Base-by-base conservation (phyloP, 1,284 basidiomycete species). In the Cryptococcus sp. region DNA sequence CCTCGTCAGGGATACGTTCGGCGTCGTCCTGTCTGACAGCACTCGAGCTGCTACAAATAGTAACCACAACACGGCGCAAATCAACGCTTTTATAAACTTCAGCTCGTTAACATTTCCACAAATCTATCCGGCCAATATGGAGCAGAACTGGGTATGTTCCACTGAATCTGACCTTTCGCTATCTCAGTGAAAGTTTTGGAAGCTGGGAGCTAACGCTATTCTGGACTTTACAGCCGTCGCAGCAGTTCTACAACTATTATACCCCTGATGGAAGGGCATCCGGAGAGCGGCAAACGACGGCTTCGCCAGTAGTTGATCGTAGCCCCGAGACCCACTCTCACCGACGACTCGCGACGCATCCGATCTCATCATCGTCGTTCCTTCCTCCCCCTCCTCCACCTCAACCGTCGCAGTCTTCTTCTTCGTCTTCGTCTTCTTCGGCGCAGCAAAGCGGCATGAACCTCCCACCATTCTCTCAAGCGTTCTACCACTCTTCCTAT, bases 91-190 rank as follows among this genome's bases (percentile, higher is more conserved):
- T 34, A 7, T 34, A 7, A 34, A 34, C 29, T 34, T 34, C 8
- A 34, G 29, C 29, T 34, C 29, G 29, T 34, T 34, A 16, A 44
- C 41, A 3, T 22, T 44, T 19, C 41, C n/a, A 5, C 41, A 10
- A 7, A 1, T 8, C 41, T 15, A 20, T n/a, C 22, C 46, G 13
- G n/a, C n/a, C 46, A 54, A 46, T 46, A 68, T 68, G 66, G 66
- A 68, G 61, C 63, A 59, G 44, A 66, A 60, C 54, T 68, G 66
- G 66, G 66, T 68, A 41, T 63, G 66, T 64, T 6, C 6, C 26
- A 37, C 16, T 2, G 40, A 22, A 13, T 13, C 8, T 34, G 29
- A 34, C 13, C 8, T 34, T 7, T 10, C 29, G 29, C 29, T 34
- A 10, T 34, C 13, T 10, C 29, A 34, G 13, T 34, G 5, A 34